A percentile compares a stretch with the other conserved stretches of the same genome.
Evolutionary conservation across 805 yeast species (phyloP).

Genomic region (Ogataea nakhonphanomensis): DNA sequence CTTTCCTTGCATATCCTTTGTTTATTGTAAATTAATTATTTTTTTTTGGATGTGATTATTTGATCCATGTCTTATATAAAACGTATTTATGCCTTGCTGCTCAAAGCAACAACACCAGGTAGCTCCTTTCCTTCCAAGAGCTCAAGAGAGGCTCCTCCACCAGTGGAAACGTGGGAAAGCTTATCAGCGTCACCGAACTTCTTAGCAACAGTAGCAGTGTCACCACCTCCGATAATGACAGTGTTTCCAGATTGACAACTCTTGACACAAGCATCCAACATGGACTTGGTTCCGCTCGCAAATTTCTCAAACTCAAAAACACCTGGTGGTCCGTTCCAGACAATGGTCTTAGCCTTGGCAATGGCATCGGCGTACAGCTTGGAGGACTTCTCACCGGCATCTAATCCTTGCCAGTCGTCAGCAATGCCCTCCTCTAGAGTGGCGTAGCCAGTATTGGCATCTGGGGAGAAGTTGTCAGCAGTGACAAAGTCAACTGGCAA

Average conservation of each 20-base stretch:
- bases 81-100: constrained; percentile 13
- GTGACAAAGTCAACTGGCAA: constrained; percentile 95
- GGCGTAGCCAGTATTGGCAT: constrained; percentile 82
- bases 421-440: constrained; percentile 91
- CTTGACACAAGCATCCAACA: constrained; percentile 84
- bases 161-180: constrained; percentile 97
- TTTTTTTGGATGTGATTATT: too few relatives aligned
- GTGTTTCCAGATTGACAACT: constrained; percentile 87
- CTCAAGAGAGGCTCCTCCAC: constrained; percentile 99
- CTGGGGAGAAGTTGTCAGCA: constrained; percentile 91
- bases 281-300: constrained; percentile 85
- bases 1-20: constrained; percentile 4
- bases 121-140: constrained; percentile 97
- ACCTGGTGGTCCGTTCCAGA: constrained; percentile 99
- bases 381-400: constrained; percentile 87
- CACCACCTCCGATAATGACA: constrained; percentile 99
- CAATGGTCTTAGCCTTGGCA: constrained; percentile 92
- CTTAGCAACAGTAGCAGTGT: constrained; percentile 98
- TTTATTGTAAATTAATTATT: too few relatives aligned
- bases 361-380: constrained; percentile 78
- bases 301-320: constrained; percentile 96
- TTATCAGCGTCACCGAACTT: constrained; percentile 95
- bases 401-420: constrained; percentile 93
- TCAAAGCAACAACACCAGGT: constrained; percentile 76
- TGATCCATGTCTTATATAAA: background rate